Evolutionary conservation across 2,329 filamentous ascomycete genomes (phyloP).

Genomic region (Drechslerella coelobrocha): DNA sequence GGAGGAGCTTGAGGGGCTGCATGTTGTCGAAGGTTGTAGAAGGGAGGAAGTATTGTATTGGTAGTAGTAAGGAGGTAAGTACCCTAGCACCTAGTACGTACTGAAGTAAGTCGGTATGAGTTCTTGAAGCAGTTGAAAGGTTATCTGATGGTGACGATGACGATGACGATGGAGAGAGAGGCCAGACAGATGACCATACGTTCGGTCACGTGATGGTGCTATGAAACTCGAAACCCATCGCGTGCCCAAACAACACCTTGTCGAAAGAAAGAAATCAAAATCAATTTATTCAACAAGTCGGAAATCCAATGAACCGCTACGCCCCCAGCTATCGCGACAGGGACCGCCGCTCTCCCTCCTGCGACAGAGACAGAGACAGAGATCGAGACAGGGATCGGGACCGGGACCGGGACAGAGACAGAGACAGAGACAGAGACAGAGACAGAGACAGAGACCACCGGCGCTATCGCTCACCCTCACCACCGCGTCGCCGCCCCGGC

Average conservation of each 20-base stretch:
- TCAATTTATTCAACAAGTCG: background rate
- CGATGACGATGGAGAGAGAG: too few relatives aligned
- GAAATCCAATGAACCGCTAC: slow-evolving; percentile 52
- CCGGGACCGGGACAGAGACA: background rate
- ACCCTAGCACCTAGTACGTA: too few relatives aligned
- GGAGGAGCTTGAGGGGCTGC: slow-evolving; percentile 32
- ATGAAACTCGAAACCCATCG: too few relatives aligned
- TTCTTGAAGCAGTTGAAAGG: too few relatives aligned
- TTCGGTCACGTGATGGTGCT: too few relatives aligned
- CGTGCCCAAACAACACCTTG: background rate
- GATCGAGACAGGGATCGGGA: slow-evolving; percentile 36
- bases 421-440: slow-evolving; percentile 50
- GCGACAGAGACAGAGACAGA: slow-evolving; percentile 38
- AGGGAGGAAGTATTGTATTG: too few relatives aligned
- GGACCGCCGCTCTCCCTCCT: slow-evolving; percentile 3
- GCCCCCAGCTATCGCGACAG: slow-evolving; percentile 48
- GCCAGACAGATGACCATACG: too few relatives aligned
- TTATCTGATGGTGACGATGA: too few relatives aligned
- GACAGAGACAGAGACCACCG: slow-evolving; percentile 45
- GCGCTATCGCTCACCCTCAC: slow-evolving; percentile 38
- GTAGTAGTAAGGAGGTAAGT: too few relatives aligned
- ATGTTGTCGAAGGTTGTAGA: slow-evolving; percentile 19
- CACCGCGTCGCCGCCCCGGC: slow-evolving; percentile 21
- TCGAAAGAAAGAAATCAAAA: background rate
- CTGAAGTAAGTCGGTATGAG: too few relatives aligned